Conservation (phyloP, 352 stramenopile genomes). For the Pythium guiyangense region DNA sequence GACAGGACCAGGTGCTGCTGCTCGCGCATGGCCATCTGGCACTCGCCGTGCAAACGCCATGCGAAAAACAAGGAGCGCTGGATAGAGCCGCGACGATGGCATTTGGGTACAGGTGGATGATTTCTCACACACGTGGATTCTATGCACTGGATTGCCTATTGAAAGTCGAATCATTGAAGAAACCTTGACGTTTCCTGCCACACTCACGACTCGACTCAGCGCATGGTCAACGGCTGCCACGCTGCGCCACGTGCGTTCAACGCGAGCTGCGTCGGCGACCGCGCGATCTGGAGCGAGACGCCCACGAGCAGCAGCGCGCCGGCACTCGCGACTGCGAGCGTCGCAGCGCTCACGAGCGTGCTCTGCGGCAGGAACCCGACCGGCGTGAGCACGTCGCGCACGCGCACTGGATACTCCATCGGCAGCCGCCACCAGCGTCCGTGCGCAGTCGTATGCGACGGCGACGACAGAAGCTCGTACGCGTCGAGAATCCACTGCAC, state of each 20-base stretch:
- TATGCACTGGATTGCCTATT: too few relatives aligned
- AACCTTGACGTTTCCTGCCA: too few relatives aligned
- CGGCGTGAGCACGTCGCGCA: conserved; percentile 23
- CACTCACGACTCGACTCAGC: too few relatives aligned
- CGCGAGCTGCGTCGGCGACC: neutral
- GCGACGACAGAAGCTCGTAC: too few relatives aligned
- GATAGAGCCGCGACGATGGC: too few relatives aligned
- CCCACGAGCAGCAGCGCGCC: conserved; percentile 35
- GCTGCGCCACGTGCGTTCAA: neutral
- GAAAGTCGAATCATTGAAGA: too few relatives aligned
- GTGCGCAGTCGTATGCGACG: neutral
- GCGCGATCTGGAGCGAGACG: conserved; percentile 14
- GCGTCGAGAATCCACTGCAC: neutral
- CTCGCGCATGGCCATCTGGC: neutral
- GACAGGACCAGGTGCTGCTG: too few relatives aligned
- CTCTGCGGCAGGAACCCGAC: conserved; percentile 39
- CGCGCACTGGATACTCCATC: conserved; percentile 14
- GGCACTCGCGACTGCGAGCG: conserved; percentile 31
- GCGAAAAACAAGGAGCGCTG: neutral
- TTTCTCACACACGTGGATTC: too few relatives aligned
- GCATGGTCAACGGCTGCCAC: neutral
- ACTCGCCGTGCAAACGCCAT: neutral
- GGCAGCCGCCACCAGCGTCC: conserved; percentile 24
- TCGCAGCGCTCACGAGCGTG: conserved; percentile 39
- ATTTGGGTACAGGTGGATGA: too few relatives aligned